Percentiles rank a stretch among this genome's conserved stretches.
phyloP scores from a whole-genome alignment of 73 alveolate genomes.

The Blepharisma japonicum region DNA sequence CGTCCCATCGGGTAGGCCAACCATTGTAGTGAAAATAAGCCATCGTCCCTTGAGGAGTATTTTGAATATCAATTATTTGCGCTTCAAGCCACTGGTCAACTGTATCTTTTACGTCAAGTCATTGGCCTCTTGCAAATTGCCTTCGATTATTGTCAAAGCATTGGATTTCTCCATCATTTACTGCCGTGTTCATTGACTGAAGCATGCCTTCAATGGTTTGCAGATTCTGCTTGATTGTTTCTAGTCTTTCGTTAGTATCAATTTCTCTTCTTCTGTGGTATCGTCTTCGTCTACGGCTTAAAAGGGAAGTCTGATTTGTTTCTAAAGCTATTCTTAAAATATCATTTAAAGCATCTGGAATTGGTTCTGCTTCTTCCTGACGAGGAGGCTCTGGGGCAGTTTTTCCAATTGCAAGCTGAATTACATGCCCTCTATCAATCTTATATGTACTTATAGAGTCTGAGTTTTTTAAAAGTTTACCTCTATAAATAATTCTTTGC shows the following conservation, averaged over 20 bases:
- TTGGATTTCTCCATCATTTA: slow-evolving; percentile 45
- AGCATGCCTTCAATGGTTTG: slow-evolving; percentile 36
- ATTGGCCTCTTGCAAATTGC: slow-evolving; percentile 68
- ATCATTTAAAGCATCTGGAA: slow-evolving; percentile 29
- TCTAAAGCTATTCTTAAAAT: slow-evolving; percentile 23
- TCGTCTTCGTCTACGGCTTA: slow-evolving; percentile 51
- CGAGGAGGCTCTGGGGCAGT: slow-evolving; percentile 45
- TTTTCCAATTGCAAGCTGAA: slow-evolving; percentile 60
- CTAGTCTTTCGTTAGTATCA: slow-evolving; percentile 48
- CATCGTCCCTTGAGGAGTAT: slow-evolving; percentile 35
- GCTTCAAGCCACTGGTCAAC: slow-evolving; percentile 94
- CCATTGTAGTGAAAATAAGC: slow-evolving; percentile 91
- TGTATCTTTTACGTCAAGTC: slow-evolving; percentile 94
- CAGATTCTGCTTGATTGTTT: slow-evolving; percentile 49
- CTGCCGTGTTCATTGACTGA: slow-evolving; percentile 23
- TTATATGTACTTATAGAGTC: slow-evolving; percentile 57
- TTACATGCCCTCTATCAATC: slow-evolving; percentile 64
- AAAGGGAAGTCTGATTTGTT: slow-evolving; percentile 30
- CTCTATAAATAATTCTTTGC: slow-evolving; percentile 79
- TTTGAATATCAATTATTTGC: slow-evolving; percentile 72
- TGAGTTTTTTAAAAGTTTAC: slow-evolving; percentile 76
- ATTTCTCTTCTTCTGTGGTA: slow-evolving; percentile 46
- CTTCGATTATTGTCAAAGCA: slow-evolving; percentile 65
- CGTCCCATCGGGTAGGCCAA: slow-evolving; percentile 95
- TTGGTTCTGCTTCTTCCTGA: slow-evolving; percentile 36